A percentile compares a stretch with the other conserved stretches of the same genome.
These are phyloP conservation scores for Adansonia grandidieri DNA, from an alignment of 441 rosid species.

Conservation along the genomic window DNA sequence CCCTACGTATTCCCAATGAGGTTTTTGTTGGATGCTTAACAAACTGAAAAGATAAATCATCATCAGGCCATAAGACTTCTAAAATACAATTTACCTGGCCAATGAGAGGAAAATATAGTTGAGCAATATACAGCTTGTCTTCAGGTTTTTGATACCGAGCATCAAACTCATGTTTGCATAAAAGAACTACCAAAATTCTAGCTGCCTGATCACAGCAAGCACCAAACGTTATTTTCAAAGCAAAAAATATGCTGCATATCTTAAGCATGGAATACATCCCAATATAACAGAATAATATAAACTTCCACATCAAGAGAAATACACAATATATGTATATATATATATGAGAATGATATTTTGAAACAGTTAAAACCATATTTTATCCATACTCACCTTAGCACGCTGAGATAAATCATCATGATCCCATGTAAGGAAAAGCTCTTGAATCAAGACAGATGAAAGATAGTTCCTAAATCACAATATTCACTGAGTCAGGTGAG, in stretches of 20 bases:
- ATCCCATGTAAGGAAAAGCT: constrained; percentile 96
- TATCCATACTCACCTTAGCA: constrained; percentile 66
- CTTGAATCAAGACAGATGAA: constrained; percentile 94
- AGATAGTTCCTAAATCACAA: constrained; percentile 90
- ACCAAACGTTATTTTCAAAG: constrained; percentile 28
- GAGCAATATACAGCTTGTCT: constrained; percentile 98
- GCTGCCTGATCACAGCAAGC: constrained; percentile 69
- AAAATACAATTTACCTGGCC: constrained; percentile 69
- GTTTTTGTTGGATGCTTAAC: neutral
- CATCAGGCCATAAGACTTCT: constrained; percentile 8
- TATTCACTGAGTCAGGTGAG: constrained; percentile 34
- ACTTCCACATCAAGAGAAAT: neutral
- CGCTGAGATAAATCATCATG: constrained; percentile 96
- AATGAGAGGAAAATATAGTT: constrained; percentile 89
- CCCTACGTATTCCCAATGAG: neutral
- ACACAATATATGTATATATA: neutral
- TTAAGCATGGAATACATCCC: constrained; percentile 18
- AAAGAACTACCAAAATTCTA: constrained; percentile 85
- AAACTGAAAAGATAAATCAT: constrained; percentile 1
- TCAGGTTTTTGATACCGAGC: constrained; percentile 98
- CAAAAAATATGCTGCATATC: constrained; percentile 22
- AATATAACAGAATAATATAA: constrained; percentile 4
- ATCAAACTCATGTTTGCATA: constrained; percentile 98
- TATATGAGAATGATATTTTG: neutral
- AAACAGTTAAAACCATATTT: constrained; percentile 1